Evolutionary conservation across 257 asterid genomes (phyloP), one percentile per base, ranked within the genome.

Genomic region (Leptodermis oblonga): DNA sequence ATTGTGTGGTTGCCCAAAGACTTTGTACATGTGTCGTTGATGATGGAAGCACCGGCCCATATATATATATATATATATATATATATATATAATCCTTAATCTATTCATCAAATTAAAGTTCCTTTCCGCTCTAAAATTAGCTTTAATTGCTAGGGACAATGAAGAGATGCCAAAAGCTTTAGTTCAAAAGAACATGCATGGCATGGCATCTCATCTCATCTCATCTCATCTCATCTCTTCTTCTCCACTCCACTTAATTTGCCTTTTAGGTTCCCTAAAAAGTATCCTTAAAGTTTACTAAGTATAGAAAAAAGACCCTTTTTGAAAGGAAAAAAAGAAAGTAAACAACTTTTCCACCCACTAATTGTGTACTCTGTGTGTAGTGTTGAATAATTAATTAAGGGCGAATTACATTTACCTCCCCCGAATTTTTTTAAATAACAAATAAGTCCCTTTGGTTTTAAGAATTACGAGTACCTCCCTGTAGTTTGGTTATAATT

Each of bases 311-410:
- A 61, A 72, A 60, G 37, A 12, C 28, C 65, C 65, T 77, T 71
- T 66, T 67, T 31, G 51, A 77, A 75, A 56, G 58, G n/a, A 34
- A 1, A 49, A 63, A 61, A 36, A 54, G 28, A 55, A 80, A 82
- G 75, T 60, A 59, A 65, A 70, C 79, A 58, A 73, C 84, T 82
- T 85, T 79, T 74, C 75, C 80, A 76, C 78, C 80, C 82, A 77
- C 82, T 80, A 76, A 76, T 67, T 70, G 67, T 54, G 72, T 30
- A n/a, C n/a, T n/a, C n/a, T 58, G 41, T 56, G 10, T 31, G 31
- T 15, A 78, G 64, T 70, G 43, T 72, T 64, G 62, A 66, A 56
- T 56, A 4, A n/a, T n/a, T n/a, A n/a, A n/a, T n/a, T n/a, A n/a
- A n/a, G n/a, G n/a, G n/a, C n/a, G n/a, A n/a, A n/a, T n/a, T n/a